A percentile compares a stretch with the other conserved stretches of the same genome.
These are phyloP conservation scores for Quercus ilex DNA, from an alignment of 306 rosid genomes.

Conservation along the genomic window DNA sequence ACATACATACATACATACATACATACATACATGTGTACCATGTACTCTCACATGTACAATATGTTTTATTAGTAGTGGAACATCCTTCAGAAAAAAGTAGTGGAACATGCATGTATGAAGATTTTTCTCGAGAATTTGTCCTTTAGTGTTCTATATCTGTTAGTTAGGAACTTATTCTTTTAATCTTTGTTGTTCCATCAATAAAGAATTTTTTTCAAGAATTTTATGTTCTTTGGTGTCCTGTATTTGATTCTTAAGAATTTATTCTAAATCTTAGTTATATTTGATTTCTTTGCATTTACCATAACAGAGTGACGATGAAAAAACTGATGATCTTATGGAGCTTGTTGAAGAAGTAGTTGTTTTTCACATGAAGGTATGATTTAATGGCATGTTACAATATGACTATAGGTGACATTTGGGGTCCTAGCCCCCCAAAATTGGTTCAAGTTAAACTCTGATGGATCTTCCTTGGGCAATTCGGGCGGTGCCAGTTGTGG, in stretches of 20 bases:
- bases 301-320: conserved; percentile 63
- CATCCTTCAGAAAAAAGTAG: not conserved
- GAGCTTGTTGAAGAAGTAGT: conserved; percentile 84
- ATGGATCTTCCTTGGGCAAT: too few species aligned
- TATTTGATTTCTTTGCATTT: not conserved
- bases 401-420: not conserved
- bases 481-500: too few species aligned
- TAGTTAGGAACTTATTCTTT: too few species aligned
- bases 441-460: too few species aligned
- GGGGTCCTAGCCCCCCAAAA: too few species aligned
- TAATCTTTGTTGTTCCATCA: too few species aligned
- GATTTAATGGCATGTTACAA: not conserved
- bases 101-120: not conserved
- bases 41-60: too few species aligned
- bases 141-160: too few species aligned
- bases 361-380: conserved; percentile 84
- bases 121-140: too few species aligned
- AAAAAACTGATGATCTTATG: conserved; percentile 72
- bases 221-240: not conserved
- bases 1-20: too few species aligned
- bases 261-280: not conserved
- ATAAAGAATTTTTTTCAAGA: not conserved
- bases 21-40: too few species aligned
- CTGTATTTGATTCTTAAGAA: not conserved
- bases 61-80: not conserved